Evolutionary conservation across 768 basidiomycete species (phyloP).

Genomic region (Kwoniella heveanensis): DNA sequence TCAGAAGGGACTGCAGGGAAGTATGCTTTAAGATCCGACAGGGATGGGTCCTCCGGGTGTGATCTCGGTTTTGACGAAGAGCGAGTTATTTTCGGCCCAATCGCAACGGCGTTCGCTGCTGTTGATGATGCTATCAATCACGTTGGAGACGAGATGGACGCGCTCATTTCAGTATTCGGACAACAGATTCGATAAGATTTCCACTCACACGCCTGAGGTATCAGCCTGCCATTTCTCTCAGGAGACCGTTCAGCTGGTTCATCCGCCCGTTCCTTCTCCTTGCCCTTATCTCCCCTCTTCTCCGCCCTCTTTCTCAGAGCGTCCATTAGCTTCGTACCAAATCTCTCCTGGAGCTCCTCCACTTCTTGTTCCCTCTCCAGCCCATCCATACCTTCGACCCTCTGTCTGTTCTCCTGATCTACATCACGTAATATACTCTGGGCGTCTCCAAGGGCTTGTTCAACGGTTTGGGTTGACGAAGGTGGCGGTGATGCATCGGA

Average conservation of each 20-base stretch:
- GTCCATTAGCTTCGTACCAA: conserved; percentile 28
- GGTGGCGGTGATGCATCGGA: conserved; percentile 12
- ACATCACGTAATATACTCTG: conserved; percentile 26
- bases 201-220: neutral
- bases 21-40: conserved; percentile 46
- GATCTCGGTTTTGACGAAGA: too few relatives aligned
- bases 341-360: conserved; percentile 38
- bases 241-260: too few relatives aligned
- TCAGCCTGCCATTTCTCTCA: neutral
- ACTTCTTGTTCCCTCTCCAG: conserved; percentile 33
- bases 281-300: conserved; percentile 18
- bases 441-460: conserved; percentile 26
- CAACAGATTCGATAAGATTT: neutral
- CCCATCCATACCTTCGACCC: conserved; percentile 24
- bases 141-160: neutral
- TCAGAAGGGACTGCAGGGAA: conserved; percentile 72
- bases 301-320: conserved; percentile 33
- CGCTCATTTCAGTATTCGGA: too few relatives aligned
- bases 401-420: conserved; percentile 29
- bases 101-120: too few relatives aligned
- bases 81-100: too few relatives aligned
- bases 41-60: conserved; percentile 10
- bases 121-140: neutral
- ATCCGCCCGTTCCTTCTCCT: neutral
- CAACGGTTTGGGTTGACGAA: conserved; percentile 19